Evolutionary conservation across 176 grass and related monocot species (phyloP).

Genomic region (Cenchrus purpureus): DNA sequence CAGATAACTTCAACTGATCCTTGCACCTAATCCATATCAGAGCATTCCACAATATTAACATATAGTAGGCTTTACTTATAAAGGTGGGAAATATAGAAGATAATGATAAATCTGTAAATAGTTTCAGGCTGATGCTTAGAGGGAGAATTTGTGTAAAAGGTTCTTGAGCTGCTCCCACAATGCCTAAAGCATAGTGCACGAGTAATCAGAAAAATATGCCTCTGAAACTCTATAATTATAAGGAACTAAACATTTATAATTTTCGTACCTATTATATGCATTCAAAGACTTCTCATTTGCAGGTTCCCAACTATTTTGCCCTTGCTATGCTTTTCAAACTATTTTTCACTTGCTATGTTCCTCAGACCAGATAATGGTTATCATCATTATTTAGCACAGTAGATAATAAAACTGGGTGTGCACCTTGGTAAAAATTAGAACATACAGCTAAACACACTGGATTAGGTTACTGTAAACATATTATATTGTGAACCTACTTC

Average conservation of each 20-base stretch:
- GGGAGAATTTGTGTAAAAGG: neutral
- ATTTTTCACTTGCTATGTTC: neutral
- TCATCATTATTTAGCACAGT: neutral
- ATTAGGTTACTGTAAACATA: neutral
- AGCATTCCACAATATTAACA: neutral
- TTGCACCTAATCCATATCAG: neutral
- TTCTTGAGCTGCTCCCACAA: neutral
- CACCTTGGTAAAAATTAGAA: neutral
- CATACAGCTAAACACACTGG: neutral
- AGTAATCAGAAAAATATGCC: neutral
- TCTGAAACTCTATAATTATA: too few relatives aligned
- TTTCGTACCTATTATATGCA: too few relatives aligned
- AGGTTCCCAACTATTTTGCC: too few relatives aligned
- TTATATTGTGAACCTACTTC: too few relatives aligned
- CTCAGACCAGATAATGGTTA: neutral
- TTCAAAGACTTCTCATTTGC: too few relatives aligned
- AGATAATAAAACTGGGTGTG: neutral
- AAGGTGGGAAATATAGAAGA: neutral
- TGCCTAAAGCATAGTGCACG: neutral
- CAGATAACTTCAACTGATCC: neutral
- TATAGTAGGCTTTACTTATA: neutral
- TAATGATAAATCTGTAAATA: neutral
- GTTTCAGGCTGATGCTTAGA: neutral
- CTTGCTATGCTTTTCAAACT: neutral
- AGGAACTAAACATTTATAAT: too few relatives aligned